phyloP scores from a whole-genome alignment of 768 basidiomycete genomes.

The Hebeloma cylindrosporum region DNA sequence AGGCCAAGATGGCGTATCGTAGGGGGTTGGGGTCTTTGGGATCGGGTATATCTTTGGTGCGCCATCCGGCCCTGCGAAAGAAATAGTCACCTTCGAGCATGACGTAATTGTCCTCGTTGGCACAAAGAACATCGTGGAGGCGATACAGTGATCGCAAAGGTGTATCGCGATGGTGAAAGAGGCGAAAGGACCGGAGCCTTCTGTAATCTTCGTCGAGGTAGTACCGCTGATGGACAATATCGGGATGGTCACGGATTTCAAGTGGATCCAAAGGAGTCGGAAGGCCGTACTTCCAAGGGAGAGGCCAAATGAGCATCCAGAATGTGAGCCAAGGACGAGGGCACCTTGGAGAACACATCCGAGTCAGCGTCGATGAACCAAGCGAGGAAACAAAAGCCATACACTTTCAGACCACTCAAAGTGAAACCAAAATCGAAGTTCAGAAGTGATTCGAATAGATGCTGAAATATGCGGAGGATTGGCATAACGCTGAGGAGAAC shows the following conservation, averaged over 20 bases:
- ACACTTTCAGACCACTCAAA: no score
- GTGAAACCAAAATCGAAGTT: no score
- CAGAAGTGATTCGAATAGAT: no score
- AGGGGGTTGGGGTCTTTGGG: slow-evolving; percentile 11
- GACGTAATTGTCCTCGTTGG: slow-evolving; percentile 5
- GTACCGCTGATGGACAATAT: slow-evolving; percentile 2
- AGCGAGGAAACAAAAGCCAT: no score
- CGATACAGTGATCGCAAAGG: slow-evolving; percentile 14
- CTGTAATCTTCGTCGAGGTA: slow-evolving; percentile 6
- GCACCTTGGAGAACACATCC: no score
- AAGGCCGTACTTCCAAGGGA: slow-evolving; percentile 12
- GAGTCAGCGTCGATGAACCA: no score
- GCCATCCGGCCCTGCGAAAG: slow-evolving; percentile 11
- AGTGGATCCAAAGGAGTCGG: slow-evolving; percentile 7
- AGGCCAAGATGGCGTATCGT: slow-evolving; percentile 10
- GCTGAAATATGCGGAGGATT: no score
- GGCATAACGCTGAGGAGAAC: no score
- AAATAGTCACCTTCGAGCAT: slow-evolving; percentile 14
- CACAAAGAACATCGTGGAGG: slow-evolving; percentile 8
- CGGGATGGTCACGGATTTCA: slow-evolving; percentile 1
- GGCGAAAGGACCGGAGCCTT: slow-evolving; percentile 2
- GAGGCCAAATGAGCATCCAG: slow-evolving; percentile 9
- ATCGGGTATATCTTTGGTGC: slow-evolving; percentile 13
- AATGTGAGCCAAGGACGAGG: background rate
- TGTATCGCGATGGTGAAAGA: slow-evolving; percentile 10